A percentile compares a stretch with the other conserved stretches of the same genome.
phyloP scores from a whole-genome alignment of 2,329 filamentous ascomycete genomes.

The Nemania diffusa region DNA sequence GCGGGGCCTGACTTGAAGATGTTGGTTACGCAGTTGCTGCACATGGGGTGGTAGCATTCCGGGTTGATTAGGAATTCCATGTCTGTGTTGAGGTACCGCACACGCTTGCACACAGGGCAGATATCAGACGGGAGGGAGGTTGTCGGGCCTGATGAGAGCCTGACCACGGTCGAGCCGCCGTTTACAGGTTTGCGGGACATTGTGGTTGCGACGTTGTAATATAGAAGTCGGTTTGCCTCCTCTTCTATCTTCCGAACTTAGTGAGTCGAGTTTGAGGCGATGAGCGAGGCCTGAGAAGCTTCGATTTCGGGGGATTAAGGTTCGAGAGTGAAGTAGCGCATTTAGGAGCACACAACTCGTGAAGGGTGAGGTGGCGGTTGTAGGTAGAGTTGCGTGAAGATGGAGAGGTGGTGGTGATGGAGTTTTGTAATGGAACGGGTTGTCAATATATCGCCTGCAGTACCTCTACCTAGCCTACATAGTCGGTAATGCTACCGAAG shows the following conservation, averaged over 20 bases:
- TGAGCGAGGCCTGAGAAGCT: neutral
- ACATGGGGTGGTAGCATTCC: constrained; percentile 99
- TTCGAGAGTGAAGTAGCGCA: constrained; percentile 17
- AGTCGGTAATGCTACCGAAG: too few species aligned
- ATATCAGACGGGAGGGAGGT: constrained; percentile 68
- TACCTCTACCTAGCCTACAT: too few species aligned
- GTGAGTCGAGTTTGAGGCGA: neutral
- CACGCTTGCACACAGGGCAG: constrained; percentile 97
- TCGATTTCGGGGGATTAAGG: neutral
- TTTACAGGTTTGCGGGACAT: constrained; percentile 54
- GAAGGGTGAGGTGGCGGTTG: constrained; percentile 3
- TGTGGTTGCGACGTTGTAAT: constrained; percentile 15
- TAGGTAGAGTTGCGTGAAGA: neutral
- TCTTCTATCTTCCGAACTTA: neutral
- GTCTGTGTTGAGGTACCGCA: constrained; percentile 91
- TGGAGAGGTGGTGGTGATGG: neutral
- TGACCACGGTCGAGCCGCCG: constrained; percentile 37
- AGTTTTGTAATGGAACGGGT: neutral
- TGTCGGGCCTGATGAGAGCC: constrained; percentile 26
- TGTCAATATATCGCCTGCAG: too few species aligned
- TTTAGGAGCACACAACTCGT: constrained; percentile 18
- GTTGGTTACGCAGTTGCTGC: constrained; percentile 92
- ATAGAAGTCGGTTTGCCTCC: constrained; percentile 6
- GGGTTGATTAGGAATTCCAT: constrained; percentile 97
- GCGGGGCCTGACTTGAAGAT: constrained; percentile 93